phyloP scores from a whole-genome alignment of 2,329 filamentous ascomycete genomes.

The Fusarium udum region DNA sequence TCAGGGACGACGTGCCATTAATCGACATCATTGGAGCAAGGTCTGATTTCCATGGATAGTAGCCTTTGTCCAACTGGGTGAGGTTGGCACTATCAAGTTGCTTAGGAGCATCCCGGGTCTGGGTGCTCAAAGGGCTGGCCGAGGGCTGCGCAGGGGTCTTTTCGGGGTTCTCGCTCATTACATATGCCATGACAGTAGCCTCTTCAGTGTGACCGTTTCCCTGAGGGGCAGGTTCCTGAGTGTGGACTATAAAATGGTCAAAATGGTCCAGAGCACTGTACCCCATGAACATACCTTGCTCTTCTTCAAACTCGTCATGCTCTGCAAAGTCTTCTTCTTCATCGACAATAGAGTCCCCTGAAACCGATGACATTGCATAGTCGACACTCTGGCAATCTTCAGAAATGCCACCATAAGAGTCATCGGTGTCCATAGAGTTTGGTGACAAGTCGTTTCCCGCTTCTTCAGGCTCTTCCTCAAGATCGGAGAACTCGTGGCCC shows the following conservation, averaged over 20 bases:
- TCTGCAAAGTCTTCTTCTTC: conserved; percentile 32
- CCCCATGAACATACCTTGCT: conserved; percentile 16
- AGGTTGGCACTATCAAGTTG: not conserved
- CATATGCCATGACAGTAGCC: not conserved
- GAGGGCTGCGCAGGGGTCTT: not conserved
- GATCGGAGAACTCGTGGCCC: conserved; percentile 5
- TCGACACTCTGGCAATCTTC: not conserved
- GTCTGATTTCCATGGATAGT: conserved; percentile 2
- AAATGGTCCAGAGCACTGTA: not conserved
- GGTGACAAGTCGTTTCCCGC: conserved; percentile 13
- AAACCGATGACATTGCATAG: not conserved
- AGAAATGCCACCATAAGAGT: conserved; percentile 15
- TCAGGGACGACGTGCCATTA: not conserved
- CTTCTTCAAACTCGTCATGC: conserved; percentile 36
- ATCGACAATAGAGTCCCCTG: not conserved
- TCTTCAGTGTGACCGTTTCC: not conserved
- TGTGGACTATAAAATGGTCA: conserved; percentile 23
- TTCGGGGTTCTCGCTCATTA: not conserved
- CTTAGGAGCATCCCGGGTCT: not conserved
- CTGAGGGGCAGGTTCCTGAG: not conserved
- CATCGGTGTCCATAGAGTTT: conserved; percentile 30
- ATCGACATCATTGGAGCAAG: conserved; percentile 11
- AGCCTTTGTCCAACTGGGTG: not conserved
- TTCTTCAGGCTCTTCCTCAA: conserved; percentile 8
- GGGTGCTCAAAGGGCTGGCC: not conserved